Percentiles rank a stretch among this genome's conserved stretches.
phyloP scores from a whole-genome alignment of 352 stramenopile species.

The Globisporangium middletonii region DNA sequence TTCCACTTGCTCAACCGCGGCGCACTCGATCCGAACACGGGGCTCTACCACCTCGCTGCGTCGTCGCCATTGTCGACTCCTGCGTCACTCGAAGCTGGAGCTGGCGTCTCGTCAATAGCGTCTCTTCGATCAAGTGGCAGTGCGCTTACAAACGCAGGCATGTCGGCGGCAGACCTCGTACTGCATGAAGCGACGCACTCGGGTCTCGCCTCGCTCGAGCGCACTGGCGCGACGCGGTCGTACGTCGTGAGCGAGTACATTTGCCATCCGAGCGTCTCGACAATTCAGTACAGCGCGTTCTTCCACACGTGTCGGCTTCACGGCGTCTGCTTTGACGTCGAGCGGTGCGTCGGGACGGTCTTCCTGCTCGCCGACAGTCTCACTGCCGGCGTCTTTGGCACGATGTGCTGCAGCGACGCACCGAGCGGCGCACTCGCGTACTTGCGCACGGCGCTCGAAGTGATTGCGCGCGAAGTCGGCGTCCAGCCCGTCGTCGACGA shows the following conservation, averaged over 20 bases:
- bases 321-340: conserved; percentile 85
- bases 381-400: conserved; percentile 66
- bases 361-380: conserved; percentile 80
- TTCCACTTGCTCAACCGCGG: conserved; percentile 65
- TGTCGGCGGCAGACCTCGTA: conserved; percentile 11
- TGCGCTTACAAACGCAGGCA: not conserved
- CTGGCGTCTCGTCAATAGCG: not conserved
- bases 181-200: conserved; percentile 26
- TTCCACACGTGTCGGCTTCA: conserved; percentile 87
- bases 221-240: conserved; percentile 24
- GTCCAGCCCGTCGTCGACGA: conserved; percentile 19
- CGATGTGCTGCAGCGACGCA: conserved; percentile 60
- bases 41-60: conserved; percentile 25
- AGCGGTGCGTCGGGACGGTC: conserved; percentile 50
- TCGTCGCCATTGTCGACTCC: conserved; percentile 9
- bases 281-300: conserved; percentile 73
- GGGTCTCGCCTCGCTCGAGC: conserved; percentile 10
- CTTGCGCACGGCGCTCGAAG: conserved; percentile 63
- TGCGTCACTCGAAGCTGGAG: not conserved
- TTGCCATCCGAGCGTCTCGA: conserved; percentile 73
- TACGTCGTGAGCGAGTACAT: conserved; percentile 76
- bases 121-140: not conserved
- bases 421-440: conserved; percentile 41
- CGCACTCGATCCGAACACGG: conserved; percentile 26
- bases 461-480: conserved; percentile 65